Conservation (phyloP, 2,329 filamentous ascomycete genomes). For the Leptosphaerulina australis region DNA sequence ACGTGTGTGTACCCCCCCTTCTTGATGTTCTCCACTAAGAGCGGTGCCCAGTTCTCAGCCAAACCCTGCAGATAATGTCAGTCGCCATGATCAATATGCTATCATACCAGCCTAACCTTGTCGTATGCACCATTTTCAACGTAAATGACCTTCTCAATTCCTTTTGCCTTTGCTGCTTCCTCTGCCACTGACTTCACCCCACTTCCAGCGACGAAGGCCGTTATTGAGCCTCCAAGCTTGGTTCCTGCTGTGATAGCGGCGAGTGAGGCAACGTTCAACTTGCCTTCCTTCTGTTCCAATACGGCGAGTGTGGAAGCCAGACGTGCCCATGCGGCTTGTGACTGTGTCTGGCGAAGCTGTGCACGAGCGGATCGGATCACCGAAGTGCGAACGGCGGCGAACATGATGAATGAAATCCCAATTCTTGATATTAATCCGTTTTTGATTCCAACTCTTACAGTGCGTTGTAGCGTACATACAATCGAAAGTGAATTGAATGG, state of each 20-base stretch:
- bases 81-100: background rate
- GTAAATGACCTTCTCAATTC: constrained; percentile 87
- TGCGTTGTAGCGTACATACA: background rate
- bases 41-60: constrained; percentile 90
- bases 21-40: constrained; percentile 95
- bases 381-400: constrained; percentile 44
- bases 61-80: constrained; percentile 63
- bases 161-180: constrained; percentile 85
- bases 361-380: constrained; percentile 49
- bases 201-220: constrained; percentile 84
- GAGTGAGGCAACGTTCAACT: constrained; percentile 80
- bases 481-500: background rate
- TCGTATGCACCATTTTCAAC: constrained; percentile 92
- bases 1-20: constrained; percentile 93
- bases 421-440: background rate
- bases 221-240: constrained; percentile 83
- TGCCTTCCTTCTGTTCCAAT: constrained; percentile 89
- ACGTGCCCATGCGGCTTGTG: constrained; percentile 64
- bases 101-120: constrained; percentile 65
- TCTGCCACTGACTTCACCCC: constrained; percentile 77
- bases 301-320: constrained; percentile 88
- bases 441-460: background rate
- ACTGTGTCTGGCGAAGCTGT: constrained; percentile 51
- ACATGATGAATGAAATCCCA: constrained; percentile 34
- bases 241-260: constrained; percentile 84